A percentile compares a stretch with the other conserved stretches of the same genome.
Evolutionary conservation across 2,329 filamentous ascomycete genomes (phyloP).

Genomic region (Arthrobotrys conoides): DNA sequence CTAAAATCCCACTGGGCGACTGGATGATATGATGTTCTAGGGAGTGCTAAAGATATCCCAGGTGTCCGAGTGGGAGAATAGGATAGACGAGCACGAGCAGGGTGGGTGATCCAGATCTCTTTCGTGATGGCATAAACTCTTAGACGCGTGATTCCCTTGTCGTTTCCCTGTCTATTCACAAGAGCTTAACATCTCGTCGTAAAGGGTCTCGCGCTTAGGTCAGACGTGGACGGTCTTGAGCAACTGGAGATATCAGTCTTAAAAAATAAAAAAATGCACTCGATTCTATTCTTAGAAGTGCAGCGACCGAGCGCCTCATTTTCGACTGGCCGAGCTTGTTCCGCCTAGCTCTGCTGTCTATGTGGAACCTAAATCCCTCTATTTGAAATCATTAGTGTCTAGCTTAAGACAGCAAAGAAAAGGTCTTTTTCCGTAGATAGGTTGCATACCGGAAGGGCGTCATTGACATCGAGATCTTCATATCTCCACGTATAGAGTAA

Average conservation of each 20-base stretch:
- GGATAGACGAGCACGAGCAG: slow-evolving; percentile 47
- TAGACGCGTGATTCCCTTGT: slow-evolving; percentile 61
- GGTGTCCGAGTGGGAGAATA: slow-evolving; percentile 56
- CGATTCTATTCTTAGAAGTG: slow-evolving; percentile 60
- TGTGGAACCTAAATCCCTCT: slow-evolving; percentile 56
- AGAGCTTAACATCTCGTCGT: slow-evolving; percentile 46
- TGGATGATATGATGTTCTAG: slow-evolving; percentile 4
- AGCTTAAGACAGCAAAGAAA: background rate
- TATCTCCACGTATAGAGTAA: background rate
- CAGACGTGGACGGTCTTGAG: slow-evolving; percentile 44
- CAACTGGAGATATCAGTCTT: slow-evolving; percentile 21
- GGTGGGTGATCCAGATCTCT: slow-evolving; percentile 54
- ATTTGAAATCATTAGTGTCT: slow-evolving; percentile 43
- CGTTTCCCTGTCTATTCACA: slow-evolving; percentile 53
- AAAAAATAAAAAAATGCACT: slow-evolving; percentile 48
- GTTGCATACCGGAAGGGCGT: background rate
- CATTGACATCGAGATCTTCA: slow-evolving; percentile 17
- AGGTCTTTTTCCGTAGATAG: background rate
- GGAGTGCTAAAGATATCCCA: slow-evolving; percentile 57
- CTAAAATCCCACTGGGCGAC: slow-evolving; percentile 5
- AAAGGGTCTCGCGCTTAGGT: slow-evolving; percentile 59
- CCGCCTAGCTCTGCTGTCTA: slow-evolving; percentile 57
- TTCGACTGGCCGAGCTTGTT: slow-evolving; percentile 38
- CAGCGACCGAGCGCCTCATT: slow-evolving; percentile 52
- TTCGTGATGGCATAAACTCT: slow-evolving; percentile 53